phyloP scores from a whole-genome alignment of 2,329 filamentous ascomycete species.

The Colletotrichum chrysophilum region DNA sequence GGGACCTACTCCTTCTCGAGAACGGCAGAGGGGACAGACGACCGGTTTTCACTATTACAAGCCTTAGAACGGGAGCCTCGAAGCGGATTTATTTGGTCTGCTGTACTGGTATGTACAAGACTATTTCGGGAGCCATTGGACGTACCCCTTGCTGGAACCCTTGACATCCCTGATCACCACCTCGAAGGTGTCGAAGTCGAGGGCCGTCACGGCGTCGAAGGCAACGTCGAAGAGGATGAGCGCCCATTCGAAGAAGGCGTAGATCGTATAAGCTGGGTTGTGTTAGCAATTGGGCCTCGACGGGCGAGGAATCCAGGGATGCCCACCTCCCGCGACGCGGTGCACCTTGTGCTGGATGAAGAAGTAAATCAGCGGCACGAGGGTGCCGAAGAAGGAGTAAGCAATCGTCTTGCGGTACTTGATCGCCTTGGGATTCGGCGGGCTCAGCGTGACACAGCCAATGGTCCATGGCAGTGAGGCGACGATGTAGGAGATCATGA shows the following conservation, averaged over 20 bases:
- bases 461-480: slow-evolving; percentile 94
- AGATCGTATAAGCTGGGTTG: slow-evolving; percentile 85
- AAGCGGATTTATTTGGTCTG: slow-evolving; percentile 34
- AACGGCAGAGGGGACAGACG: slow-evolving; percentile 52
- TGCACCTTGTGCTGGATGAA: slow-evolving; percentile 99
- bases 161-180: slow-evolving; percentile 87
- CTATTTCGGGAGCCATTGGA: slow-evolving; percentile 93
- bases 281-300: background rate
- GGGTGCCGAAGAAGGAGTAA: slow-evolving; percentile 84
- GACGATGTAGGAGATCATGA: slow-evolving; percentile 98
- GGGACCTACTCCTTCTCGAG: slow-evolving; percentile 76
- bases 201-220: slow-evolving; percentile 92
- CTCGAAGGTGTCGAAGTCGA: slow-evolving; percentile 91
- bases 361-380: slow-evolving; percentile 91
- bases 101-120: slow-evolving; percentile 37
- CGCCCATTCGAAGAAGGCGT: slow-evolving; percentile 98
- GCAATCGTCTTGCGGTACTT: slow-evolving; percentile 90
- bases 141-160: slow-evolving; percentile 96
- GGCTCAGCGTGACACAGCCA: slow-evolving; percentile 87
- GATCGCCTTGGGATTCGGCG: slow-evolving; percentile 80
- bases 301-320: background rate
- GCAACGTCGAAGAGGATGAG: slow-evolving; percentile 93
- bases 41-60: slow-evolving; percentile 50
- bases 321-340: slow-evolving; percentile 86
- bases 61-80: slow-evolving; percentile 44